Conservation (phyloP, 106 monocot genomes). For the Dendrobium huoshanense region DNA sequence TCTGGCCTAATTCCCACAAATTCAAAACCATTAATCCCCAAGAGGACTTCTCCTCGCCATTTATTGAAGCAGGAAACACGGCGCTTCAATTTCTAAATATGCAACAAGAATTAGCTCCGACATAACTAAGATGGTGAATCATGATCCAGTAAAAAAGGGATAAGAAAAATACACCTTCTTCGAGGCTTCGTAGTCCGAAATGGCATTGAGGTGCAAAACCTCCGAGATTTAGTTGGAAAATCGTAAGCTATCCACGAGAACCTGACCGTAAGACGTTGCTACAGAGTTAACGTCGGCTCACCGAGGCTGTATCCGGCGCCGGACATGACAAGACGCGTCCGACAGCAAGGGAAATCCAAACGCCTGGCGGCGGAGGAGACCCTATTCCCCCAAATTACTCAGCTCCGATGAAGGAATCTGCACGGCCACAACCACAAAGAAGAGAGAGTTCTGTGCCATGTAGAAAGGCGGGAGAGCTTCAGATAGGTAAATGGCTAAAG, state of each 20-base stretch:
- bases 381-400: too few relatives aligned
- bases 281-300: too few relatives aligned
- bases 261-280: neutral
- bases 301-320: too few relatives aligned
- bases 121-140: neutral
- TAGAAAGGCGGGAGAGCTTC: too few relatives aligned
- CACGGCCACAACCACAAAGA: too few relatives aligned
- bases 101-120: neutral
- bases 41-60: neutral
- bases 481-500: too few relatives aligned
- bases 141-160: neutral
- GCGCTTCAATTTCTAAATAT: neutral
- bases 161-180: neutral
- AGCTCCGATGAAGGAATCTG: too few relatives aligned
- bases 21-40: neutral
- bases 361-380: too few relatives aligned
- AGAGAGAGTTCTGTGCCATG: too few relatives aligned
- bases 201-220: neutral
- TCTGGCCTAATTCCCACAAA: neutral
- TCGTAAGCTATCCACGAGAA: neutral
- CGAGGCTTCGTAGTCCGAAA: too few relatives aligned
- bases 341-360: too few relatives aligned
- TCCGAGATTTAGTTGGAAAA: neutral
- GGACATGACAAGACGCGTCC: too few relatives aligned
- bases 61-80: neutral